Conservation (phyloP, 768 basidiomycete genomes). For the Pulveroboletus sp. region DNA sequence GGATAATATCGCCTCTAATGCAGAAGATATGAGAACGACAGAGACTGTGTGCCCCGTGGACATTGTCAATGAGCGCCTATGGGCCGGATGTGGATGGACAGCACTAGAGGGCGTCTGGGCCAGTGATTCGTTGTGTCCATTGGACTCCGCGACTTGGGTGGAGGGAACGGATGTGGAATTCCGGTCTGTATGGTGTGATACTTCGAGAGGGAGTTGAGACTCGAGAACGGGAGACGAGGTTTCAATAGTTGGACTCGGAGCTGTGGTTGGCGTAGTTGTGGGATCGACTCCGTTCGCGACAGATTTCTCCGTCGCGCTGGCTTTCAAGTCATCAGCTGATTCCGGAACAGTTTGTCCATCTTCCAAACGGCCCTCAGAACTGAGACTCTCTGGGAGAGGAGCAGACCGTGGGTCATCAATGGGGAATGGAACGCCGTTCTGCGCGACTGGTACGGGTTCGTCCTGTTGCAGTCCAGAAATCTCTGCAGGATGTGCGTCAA, state of each 20-base stretch:
- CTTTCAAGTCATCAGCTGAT: not conserved
- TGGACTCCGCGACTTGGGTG: constrained; percentile 7
- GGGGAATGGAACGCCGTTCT: not conserved
- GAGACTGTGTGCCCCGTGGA: constrained; percentile 74
- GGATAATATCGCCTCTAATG: constrained; percentile 79
- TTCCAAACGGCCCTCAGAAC: not conserved
- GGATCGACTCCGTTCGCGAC: constrained; percentile 2
- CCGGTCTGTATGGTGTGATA: not conserved
- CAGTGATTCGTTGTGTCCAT: constrained; percentile 12
- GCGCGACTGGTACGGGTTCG: constrained; percentile 8
- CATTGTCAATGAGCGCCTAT: constrained; percentile 59
- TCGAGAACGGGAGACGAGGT: constrained; percentile 9
- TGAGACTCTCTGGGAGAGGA: not conserved
- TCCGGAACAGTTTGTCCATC: constrained; percentile 1
- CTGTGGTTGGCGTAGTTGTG: constrained; percentile 1
- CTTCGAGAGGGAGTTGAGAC: constrained; percentile 4
- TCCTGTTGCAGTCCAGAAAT: constrained; percentile 4
- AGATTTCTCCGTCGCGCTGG: not conserved
- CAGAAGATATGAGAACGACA: constrained; percentile 76
- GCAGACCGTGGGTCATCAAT: constrained; percentile 2
- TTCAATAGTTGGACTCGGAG: not conserved
- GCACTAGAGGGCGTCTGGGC: constrained; percentile 21
- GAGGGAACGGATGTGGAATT: constrained; percentile 6
- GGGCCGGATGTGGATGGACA: constrained; percentile 27
- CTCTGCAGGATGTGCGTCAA: constrained; percentile 5